Base-by-base conservation (phyloP, 345 rosid genomes). In the Moricandia moricandioides region DNA sequence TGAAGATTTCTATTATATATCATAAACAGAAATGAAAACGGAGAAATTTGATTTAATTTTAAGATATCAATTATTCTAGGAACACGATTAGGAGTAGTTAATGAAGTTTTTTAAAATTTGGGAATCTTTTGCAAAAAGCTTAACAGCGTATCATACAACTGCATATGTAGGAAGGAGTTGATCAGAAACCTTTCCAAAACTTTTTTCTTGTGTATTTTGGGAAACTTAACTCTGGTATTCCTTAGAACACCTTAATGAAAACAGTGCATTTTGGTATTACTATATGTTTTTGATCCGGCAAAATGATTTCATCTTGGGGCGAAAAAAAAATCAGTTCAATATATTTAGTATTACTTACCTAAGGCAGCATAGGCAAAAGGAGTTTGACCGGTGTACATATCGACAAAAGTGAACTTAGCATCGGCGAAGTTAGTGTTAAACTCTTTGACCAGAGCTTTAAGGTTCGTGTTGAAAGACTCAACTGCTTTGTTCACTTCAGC, bases 401-500 rank as follows among this genome's bases (percentile, higher is more conserved):
- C 79, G 0, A 84, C 67, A 18, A 21, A 83, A 5, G 80, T 83
- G 35, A 84, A 77, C 60, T 66, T 81, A 26, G 82, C 78, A 65
- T 54, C 75, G 2, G 21, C 3, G 13, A 70, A 71, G 24, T 78
- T 62, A 33, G 3, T 55, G 40, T 79, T 86, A 40, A 79, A 69
- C 0, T 77, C 78, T 13, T 52, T 62, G 14, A 84, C 87, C 0
- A 81, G 79, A 27, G 68, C 45, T 59, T 6, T 43, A 13, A 83
- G 85, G 9, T 33, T 79, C 5, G 1, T 24, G 56, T 86, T 81
- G 47, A 86, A 84, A n/a, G 82, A 62, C 31, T 45, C 51, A 3
- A 71, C 78, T 0, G 84, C 84, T 0, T 27, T 29, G 77, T 83
- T 81, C 14, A 75, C 49, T 7, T 56, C 18, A 2, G 71, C 74